Conservation (phyloP, 352 stramenopile genomes). For the Pythium vanterpoolii region DNA sequence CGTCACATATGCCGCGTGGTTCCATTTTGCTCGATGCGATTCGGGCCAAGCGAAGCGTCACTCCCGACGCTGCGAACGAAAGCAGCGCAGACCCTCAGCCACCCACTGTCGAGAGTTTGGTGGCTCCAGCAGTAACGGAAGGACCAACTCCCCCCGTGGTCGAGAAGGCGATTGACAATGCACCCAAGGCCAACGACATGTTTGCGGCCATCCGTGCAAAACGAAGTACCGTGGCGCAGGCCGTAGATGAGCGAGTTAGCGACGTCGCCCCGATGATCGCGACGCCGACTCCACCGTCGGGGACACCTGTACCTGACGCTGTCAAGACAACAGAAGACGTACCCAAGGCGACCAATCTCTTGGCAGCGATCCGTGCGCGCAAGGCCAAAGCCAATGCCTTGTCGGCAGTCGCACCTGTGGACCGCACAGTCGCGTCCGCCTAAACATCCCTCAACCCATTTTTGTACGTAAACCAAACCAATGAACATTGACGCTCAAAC, state of each 20-base stretch:
- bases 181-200: slow-evolving; percentile 10
- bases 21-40: slow-evolving; percentile 23
- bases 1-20: background rate
- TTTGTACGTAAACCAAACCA: slow-evolving; percentile 4
- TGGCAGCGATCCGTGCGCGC: slow-evolving; percentile 64
- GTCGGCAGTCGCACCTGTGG: background rate
- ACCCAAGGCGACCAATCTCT: slow-evolving; percentile 29
- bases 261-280: background rate
- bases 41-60: slow-evolving; percentile 15
- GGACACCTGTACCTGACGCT: background rate
- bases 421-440: background rate
- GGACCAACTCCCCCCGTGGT: background rate
- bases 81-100: background rate
- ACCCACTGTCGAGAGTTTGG: background rate
- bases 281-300: background rate
- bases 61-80: background rate
- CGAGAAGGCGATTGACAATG: background rate
- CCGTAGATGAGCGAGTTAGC: background rate
- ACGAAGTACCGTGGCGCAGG: background rate
- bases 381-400: slow-evolving; percentile 14
- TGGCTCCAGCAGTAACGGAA: background rate
- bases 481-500: no score
- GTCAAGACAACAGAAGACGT: background rate
- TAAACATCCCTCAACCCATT: background rate
- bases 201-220: slow-evolving; percentile 13